Evolutionary conservation across 371 early-diverging fungal genomes (phyloP).

Genomic region (Mortierella sp.): DNA sequence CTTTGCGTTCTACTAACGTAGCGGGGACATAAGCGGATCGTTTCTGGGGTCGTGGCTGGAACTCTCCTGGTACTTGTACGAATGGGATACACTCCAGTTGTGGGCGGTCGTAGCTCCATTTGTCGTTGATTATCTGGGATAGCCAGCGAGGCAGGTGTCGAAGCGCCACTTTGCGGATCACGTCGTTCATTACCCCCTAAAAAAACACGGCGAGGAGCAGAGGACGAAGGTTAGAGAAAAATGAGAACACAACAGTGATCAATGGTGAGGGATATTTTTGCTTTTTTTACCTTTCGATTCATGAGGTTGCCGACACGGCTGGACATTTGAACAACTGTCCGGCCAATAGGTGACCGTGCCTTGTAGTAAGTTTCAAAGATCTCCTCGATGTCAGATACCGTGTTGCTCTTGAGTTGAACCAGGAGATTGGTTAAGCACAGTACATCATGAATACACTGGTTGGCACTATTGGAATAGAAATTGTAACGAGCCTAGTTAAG

Average conservation of each 20-base stretch:
- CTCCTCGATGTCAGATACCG: conserved; percentile 26
- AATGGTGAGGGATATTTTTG: neutral
- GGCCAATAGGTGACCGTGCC: conserved; percentile 23
- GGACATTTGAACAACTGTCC: conserved; percentile 30
- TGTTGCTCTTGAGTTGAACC: conserved; percentile 27
- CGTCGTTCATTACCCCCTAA: conserved; percentile 27
- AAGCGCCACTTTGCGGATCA: conserved; percentile 26
- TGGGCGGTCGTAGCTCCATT: conserved; percentile 32
- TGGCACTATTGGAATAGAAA: conserved; percentile 14
- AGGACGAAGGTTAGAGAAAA: neutral
- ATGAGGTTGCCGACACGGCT: conserved; percentile 25
- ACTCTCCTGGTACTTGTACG: conserved; percentile 17
- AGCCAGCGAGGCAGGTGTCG: conserved; percentile 34
- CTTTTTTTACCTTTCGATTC: conserved; percentile 27
- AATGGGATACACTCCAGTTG: conserved; percentile 33
- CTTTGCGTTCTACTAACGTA: neutral
- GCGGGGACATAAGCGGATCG: conserved; percentile 24
- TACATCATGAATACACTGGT: conserved; percentile 27
- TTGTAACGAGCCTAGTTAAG: neutral
- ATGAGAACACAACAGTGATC: neutral
- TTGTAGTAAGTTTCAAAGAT: conserved; percentile 31
- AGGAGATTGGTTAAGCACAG: conserved; percentile 21
- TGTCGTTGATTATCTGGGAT: conserved; percentile 22
- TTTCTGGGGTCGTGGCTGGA: conserved; percentile 27
- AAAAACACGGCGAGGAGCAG: neutral